Base-by-base conservation (phyloP, 2,329 filamentous ascomycete species). In the Alternaria brassicicola region DNA sequence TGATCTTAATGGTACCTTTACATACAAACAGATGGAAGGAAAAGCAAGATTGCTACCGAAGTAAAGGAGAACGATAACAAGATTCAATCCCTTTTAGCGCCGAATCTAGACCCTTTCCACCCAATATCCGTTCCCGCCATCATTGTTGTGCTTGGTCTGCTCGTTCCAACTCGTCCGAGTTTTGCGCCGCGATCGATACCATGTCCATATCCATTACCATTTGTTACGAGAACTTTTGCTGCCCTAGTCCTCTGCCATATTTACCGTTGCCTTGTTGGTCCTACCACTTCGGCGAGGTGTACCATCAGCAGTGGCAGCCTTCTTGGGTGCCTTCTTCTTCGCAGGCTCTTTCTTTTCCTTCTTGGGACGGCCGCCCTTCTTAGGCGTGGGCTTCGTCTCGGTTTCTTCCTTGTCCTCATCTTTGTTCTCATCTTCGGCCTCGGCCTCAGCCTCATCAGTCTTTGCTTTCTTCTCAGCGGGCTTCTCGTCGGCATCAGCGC, bases 271-370 rank as follows among this genome's bases (percentile, higher is more conserved):
- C 21, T 49, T 49, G 12, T 35, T 49, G n/a, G 43, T 79, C 56
- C 81, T 74, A 25, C 74, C 76, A 46, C 80, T 82, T 52, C 81
- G 79, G 55, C 81, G 71, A 26, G 81, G 81, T 73, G 81, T 75
- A 41, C 81, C 81, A 53, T 78, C 75, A 49, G 78, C 81, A 28
- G 81, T 83, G 10, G 81, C 81, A 31, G 81, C 80, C 66, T 79
- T 79, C 78, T 83, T 83, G 28, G 81, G 77, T 65, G 78, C 70
- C 63, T 76, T 78, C 74, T 82, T 82, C 66, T 70, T 69, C 15
- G 63, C 71, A 28, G 76, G 68, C 46, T 79, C 75, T 55, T 78
- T 79, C 72, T 80, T 76, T 42, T 77, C 73, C 52, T 72, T 72
- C 64, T 71, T 80, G 30, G 80, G 78, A 41, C 79, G 75, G 39